phyloP scores from a whole-genome alignment of 2,329 filamentous ascomycete genomes.

The Pseudogymnoascus sp. region DNA sequence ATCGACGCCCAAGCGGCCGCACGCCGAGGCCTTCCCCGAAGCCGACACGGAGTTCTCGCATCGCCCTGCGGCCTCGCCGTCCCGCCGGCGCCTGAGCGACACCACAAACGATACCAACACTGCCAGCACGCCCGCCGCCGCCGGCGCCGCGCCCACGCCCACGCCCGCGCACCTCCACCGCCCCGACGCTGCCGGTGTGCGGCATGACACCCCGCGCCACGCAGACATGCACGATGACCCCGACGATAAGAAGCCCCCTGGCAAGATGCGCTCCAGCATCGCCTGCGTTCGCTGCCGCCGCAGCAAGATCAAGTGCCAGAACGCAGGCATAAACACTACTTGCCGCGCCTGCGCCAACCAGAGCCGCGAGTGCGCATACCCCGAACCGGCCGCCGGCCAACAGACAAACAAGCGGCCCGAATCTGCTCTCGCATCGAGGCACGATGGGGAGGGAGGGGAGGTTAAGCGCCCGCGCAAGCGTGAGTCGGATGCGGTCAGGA shows the following conservation, averaged over 20 bases:
- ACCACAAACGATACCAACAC: background rate
- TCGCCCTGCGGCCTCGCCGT: slow-evolving; percentile 24
- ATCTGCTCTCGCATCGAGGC: slow-evolving; percentile 22
- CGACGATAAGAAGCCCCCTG: slow-evolving; percentile 36
- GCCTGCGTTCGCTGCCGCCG: slow-evolving; percentile 68
- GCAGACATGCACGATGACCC: slow-evolving; percentile 15
- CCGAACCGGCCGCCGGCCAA: slow-evolving; percentile 39
- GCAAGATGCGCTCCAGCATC: slow-evolving; percentile 67
- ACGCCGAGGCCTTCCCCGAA: slow-evolving; percentile 26
- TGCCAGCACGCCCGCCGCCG: background rate
- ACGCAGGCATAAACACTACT: slow-evolving; percentile 60
- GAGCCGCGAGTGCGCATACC: slow-evolving; percentile 66
- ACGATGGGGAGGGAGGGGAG: slow-evolving; percentile 25
- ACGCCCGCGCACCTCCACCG: too few species aligned
- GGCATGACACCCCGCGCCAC: background rate
- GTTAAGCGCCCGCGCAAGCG: slow-evolving; percentile 38
- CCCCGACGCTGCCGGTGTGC: background rate
- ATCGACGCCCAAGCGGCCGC: slow-evolving; percentile 27
- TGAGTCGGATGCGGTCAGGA: slow-evolving; percentile 39
- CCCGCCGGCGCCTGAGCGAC: background rate
- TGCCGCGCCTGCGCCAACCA: slow-evolving; percentile 69
- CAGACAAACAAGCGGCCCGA: slow-evolving; percentile 24
- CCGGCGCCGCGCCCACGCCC: background rate
- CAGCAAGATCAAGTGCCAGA: slow-evolving; percentile 83
- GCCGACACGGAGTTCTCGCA: slow-evolving; percentile 20